Evolutionary conservation across 148 eudicot genomes (phyloP), one percentile per base, ranked within the genome.

Genomic region (Pharnaceum exiguum): DNA sequence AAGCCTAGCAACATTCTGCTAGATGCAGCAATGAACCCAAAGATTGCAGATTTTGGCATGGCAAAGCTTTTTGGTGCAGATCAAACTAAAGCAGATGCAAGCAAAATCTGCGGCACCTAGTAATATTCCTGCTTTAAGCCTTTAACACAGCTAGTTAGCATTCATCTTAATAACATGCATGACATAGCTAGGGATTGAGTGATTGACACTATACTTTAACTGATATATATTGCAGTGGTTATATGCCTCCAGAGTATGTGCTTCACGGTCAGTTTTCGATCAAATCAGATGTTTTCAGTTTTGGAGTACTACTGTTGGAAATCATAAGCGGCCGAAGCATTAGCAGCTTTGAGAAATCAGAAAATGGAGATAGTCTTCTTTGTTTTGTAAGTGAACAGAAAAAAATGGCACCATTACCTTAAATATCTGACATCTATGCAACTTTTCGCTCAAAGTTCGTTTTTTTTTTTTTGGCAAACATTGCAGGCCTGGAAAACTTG

Each of bases 1-100:
- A 81, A 81, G 66, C 55, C 82, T 2, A 60, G 82, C 60, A 81
- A 77, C 33, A 52, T 81, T 4, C 57, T 81, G 12, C 10, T 81
- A 39, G 80, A 77, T 26, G 60, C 31, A 19, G 74, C 69, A 15
- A 61, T 77, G 81, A 78, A 72, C 55, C 87, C 87, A 1, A 82
- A 79, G 55, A 79, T 82, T 39, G 29, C 81, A 15, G 87, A 82
- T 46, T 78, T 82, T 62, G 87, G 87, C 35, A 63, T 76, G 79
- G 84, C 87, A 24, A 76, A 60, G 35, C 32, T 82, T 16, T 78
- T 76, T 31, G 77, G 45, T 26, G 60, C 39, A 6, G 84, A 82
- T 63, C 74, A 79, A 71, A 70, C 77, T 61, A 66, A 63, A 55
- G 89, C 63, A 24, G 65, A 62, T n/a, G 65, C 89, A 1, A 69